phyloP scores from a whole-genome alignment of 768 basidiomycete genomes.

The Tricholoma saponaceum region DNA sequence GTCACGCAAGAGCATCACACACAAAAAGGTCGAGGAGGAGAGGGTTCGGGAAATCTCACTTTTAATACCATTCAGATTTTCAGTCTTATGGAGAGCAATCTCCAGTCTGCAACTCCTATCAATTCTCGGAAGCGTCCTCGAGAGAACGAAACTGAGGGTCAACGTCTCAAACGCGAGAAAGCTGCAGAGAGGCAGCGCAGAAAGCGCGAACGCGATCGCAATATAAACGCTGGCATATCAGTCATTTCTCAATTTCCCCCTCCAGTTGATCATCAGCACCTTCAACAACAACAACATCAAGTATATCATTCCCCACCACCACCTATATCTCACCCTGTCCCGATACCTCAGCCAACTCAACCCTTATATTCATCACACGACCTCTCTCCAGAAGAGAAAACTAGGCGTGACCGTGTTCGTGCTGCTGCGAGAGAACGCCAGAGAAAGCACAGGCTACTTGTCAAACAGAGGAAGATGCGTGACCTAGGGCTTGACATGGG shows the following conservation, averaged over 20 bases:
- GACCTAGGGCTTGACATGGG: constrained; percentile 83
- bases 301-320: constrained; percentile 13
- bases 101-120: constrained; percentile 21
- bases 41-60: not conserved
- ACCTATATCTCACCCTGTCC: constrained; percentile 12
- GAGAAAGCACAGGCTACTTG: constrained; percentile 72
- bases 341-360: constrained; percentile 15
- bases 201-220: constrained; percentile 70
- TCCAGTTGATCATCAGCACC: constrained; percentile 19
- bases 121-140: constrained; percentile 52
- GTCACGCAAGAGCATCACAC: constrained; percentile 40
- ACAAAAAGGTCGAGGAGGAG: not conserved
- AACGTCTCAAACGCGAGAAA: constrained; percentile 78
- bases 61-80: constrained; percentile 1
- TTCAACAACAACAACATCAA: constrained; percentile 28
- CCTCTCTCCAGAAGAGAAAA: constrained; percentile 60
- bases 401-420: constrained; percentile 67
- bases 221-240: constrained; percentile 31
- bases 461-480: constrained; percentile 78
- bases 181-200: constrained; percentile 82
- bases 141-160: constrained; percentile 70
- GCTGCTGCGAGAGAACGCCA: constrained; percentile 78
- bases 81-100: constrained; percentile 16
- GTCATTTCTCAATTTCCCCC: constrained; percentile 37
- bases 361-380: constrained; percentile 17